A percentile compares a stretch with the other conserved stretches of the same genome.
Evolutionary conservation across 768 basidiomycete species (phyloP).

Genomic region (Leccinum uliginosum): DNA sequence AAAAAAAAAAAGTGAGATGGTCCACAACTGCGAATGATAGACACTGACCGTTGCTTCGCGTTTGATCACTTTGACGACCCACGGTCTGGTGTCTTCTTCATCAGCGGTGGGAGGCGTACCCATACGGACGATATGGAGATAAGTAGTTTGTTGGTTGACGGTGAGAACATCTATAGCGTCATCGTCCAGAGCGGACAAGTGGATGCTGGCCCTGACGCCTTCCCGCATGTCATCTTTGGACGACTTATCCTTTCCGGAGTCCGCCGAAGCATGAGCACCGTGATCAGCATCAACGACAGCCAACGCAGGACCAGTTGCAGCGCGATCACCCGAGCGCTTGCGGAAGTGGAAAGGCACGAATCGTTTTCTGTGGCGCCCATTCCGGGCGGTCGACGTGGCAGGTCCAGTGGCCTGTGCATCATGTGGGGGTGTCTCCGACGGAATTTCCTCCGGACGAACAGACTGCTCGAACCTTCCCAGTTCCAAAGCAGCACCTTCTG

Average conservation of each 20-base stretch:
- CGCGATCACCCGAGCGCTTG: constrained; percentile 46
- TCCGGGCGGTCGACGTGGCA: constrained; percentile 13
- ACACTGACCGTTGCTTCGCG: constrained; percentile 74
- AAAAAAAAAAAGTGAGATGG: background rate
- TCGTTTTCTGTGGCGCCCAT: constrained; percentile 41
- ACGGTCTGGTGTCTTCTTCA: constrained; percentile 66
- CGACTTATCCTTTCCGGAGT: constrained; percentile 38
- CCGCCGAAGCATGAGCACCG: constrained; percentile 29
- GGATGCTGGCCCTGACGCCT: constrained; percentile 76
- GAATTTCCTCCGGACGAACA: background rate
- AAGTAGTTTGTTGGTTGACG: constrained; percentile 84
- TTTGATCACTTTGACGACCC: constrained; percentile 91
- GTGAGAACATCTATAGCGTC: constrained; percentile 62
- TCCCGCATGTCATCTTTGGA: constrained; percentile 47
- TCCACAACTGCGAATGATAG: background rate
- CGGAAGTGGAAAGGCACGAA: constrained; percentile 69
- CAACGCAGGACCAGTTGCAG: constrained; percentile 71
- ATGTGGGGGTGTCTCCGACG: constrained; percentile 11
- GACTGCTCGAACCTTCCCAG: constrained; percentile 65
- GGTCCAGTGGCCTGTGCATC: constrained; percentile 9
- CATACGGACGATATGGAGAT: constrained; percentile 77
- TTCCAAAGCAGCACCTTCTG: constrained; percentile 77
- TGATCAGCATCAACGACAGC: constrained; percentile 74
- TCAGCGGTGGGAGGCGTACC: constrained; percentile 40
- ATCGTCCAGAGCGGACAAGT: constrained; percentile 77